A percentile compares a stretch with the other conserved stretches of the same genome.
These are phyloP conservation scores for Nitzschia inconspicua DNA, from an alignment of 108 stramenopile genomes.

Conservation along the genomic window DNA sequence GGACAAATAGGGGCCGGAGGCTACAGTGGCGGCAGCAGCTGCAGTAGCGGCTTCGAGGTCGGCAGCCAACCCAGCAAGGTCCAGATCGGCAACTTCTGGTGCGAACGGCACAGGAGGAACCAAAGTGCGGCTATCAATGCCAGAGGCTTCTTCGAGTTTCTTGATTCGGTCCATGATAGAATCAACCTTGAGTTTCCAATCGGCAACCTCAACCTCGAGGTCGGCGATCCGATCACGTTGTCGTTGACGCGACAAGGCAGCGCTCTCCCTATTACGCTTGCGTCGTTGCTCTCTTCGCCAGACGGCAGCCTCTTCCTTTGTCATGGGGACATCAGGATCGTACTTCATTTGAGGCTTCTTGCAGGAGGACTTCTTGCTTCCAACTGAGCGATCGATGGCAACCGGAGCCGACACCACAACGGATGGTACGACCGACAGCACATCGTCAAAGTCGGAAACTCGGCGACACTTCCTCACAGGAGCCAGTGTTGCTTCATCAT, in stretches of 20 bases:
- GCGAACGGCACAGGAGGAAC: not conserved
- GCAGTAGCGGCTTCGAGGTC: not conserved
- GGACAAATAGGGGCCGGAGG: not conserved
- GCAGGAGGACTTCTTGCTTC: constrained; percentile 7
- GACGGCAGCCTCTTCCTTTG: constrained; percentile 65
- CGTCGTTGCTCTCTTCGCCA: constrained; percentile 85
- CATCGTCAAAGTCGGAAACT: constrained; percentile 11
- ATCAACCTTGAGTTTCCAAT: constrained; percentile 68
- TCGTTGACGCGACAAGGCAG: constrained; percentile 73
- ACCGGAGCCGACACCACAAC: not conserved
- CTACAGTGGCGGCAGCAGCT: not conserved
- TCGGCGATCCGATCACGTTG: constrained; percentile 79
- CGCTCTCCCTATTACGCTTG: constrained; percentile 80
- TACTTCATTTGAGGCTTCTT: constrained; percentile 82
- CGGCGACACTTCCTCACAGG: constrained; percentile 3
- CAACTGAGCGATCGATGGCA: not conserved
- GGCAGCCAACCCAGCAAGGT: no score
- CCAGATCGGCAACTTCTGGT: not conserved
- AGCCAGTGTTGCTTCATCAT: not conserved
- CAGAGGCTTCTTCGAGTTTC: constrained; percentile 35
- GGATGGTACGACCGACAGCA: no score
- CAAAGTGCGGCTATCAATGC: constrained; percentile 10
- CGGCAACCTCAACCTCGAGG: constrained; percentile 64
- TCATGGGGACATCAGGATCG: constrained; percentile 82
- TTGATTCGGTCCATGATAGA: constrained; percentile 49